These are phyloP conservation scores for Batkoa obscura DNA, from an alignment of 371 early-diverging fungal genomes.

Conservation along the genomic window DNA sequence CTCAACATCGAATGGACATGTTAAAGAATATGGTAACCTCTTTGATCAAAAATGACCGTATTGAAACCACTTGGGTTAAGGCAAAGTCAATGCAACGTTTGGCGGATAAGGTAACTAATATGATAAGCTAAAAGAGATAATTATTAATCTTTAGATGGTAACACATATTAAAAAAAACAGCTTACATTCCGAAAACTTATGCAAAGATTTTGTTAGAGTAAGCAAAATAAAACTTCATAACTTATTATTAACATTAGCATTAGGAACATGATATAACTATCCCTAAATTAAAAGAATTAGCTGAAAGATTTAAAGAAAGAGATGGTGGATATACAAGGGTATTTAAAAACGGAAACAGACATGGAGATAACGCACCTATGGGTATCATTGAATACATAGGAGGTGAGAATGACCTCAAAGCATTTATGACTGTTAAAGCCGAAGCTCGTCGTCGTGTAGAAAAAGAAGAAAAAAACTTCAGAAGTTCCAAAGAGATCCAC, in stretches of 20 bases:
- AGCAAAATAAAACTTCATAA: conserved; percentile 1
- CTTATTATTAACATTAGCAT: neutral
- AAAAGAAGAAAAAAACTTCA: neutral
- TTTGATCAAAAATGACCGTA: conserved; percentile 72
- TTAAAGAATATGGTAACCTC: conserved; percentile 72
- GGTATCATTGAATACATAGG: conserved; percentile 76
- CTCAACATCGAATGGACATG: conserved; percentile 59
- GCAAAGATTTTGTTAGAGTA: conserved; percentile 38
- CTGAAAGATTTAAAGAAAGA: conserved; percentile 58
- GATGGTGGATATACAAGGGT: conserved; percentile 85
- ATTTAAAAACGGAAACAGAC: conserved; percentile 54
- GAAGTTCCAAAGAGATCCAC: neutral
- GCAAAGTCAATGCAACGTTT: conserved; percentile 76
- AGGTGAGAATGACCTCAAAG: conserved; percentile 33
- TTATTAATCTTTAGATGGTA: conserved; percentile 28
- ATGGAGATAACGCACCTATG: conserved; percentile 75
- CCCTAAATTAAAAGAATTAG: conserved; percentile 68
- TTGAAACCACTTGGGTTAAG: conserved; percentile 85
- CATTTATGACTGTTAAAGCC: conserved; percentile 23
- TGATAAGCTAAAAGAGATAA: neutral
- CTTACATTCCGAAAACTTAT: conserved; percentile 34
- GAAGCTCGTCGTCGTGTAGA: conserved; percentile 1
- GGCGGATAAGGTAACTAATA: conserved; percentile 47
- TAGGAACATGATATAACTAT: conserved; percentile 47
- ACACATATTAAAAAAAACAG: conserved; percentile 55